Evolutionary conservation across 1,284 basidiomycete species (phyloP), one percentile per base, ranked within the genome.

Genomic region (Bjerkandera adusta): DNA sequence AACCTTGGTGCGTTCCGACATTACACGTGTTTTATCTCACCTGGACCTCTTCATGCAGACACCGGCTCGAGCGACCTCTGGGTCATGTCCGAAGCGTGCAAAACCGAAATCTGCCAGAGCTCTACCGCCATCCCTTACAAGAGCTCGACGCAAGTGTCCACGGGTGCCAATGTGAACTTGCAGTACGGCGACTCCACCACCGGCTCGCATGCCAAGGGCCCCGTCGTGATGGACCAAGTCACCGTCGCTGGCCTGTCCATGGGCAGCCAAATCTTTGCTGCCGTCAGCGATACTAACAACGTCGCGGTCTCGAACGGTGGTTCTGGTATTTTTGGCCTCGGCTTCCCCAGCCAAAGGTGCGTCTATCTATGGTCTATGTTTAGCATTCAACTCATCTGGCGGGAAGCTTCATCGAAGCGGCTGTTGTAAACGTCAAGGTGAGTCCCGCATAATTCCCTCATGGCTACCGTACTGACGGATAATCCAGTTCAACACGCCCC

Each of bases 321-420:
- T 25, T 64, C 66, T 16, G 68, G 69, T 8, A 69, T 71, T n/a
- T 60, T 71, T 15, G 69, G 69, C 12, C 57, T 71, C 7, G 67
- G 68, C 4, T 71, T 71, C 45, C 67, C 68, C 4, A 55, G 61
- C 11, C 59, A 59, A 34, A 68, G 66, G 66, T 66, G 36, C 18
- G 59, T 48, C 29, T n/a, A 27, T 38, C 18, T 16, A 18, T 42
- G 16, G 5, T 33, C 22, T 39, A 16, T 5, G 15, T 7, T 25
- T 16, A 5, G 3, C 33, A 26, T 25, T 12, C 4, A 26, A 40
- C 15, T 22, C 35, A 4, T 21, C 13, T 29, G 16, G 15, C 15
- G n/a, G 41, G 59, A 56, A 69, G 72, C 57, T 54, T 68, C 58
- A 58, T 77, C 36, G 72, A 73, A 58, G 59, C 62, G 43, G 52